Conservation (phyloP, 306 rosid species). For the Corylus avellana region DNA sequence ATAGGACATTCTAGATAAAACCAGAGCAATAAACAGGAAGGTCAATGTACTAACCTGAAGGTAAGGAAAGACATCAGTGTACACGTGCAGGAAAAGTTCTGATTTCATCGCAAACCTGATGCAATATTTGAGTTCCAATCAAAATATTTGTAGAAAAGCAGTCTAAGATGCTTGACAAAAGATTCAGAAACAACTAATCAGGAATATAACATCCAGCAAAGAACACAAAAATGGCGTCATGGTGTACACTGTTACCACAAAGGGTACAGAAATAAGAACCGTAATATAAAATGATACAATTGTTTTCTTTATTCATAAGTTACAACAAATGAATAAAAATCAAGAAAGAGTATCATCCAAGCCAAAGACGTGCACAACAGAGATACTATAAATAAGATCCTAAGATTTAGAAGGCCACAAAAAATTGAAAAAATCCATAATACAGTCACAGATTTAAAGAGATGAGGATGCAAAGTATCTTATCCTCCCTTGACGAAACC, state of each 20-base stretch:
- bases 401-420: not conserved
- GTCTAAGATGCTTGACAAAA: conserved; percentile 8
- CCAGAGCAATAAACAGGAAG: conserved; percentile 3
- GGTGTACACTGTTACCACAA: not conserved
- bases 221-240: not conserved
- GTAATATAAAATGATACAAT: not conserved
- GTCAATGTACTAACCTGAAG: conserved; percentile 63
- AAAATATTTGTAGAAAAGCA: conserved; percentile 12
- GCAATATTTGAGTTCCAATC: conserved; percentile 21
- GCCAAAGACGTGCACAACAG: not conserved
- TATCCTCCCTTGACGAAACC: too few species aligned
- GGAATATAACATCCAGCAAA: not conserved
- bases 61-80: conserved; percentile 55
- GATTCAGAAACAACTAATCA: conserved; percentile 5
- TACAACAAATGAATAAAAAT: not conserved
- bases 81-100: conserved; percentile 57
- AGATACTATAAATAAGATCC: not conserved
- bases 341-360: not conserved
- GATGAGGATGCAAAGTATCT: too few species aligned
- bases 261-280: not conserved
- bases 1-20: not conserved
- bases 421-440: not conserved
- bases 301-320: not conserved
- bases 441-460: not conserved
- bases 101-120: conserved; percentile 77